Evolutionary conservation across 2,329 filamentous ascomycete genomes (phyloP).

Genomic region (Pochonia chlamydosporia): DNA sequence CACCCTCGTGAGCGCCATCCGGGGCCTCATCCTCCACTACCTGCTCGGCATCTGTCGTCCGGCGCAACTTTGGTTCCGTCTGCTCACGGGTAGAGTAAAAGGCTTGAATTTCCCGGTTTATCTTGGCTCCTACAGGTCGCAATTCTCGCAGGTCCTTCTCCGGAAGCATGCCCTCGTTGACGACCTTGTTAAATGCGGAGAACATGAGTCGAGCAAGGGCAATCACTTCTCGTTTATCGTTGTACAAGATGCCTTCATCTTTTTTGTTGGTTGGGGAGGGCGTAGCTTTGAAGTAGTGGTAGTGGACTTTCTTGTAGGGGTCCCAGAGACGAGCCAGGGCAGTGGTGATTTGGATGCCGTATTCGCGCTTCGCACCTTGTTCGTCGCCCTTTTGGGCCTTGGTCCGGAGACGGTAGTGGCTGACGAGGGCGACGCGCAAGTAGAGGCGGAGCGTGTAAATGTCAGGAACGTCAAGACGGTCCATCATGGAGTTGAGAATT

Average conservation of each 20-base stretch:
- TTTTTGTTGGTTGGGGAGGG: slow-evolving; percentile 16
- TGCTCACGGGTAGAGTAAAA: slow-evolving; percentile 29
- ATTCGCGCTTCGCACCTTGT: slow-evolving; percentile 32
- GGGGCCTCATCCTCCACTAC: slow-evolving; percentile 14
- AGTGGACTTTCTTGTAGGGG: slow-evolving; percentile 36
- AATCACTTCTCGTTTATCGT: slow-evolving; percentile 34
- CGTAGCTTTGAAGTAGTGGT: slow-evolving; percentile 26
- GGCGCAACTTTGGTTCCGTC: slow-evolving; percentile 25
- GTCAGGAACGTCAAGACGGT: slow-evolving; percentile 38
- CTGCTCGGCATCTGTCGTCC: not conserved
- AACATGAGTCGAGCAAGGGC: slow-evolving; percentile 41
- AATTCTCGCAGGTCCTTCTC: slow-evolving; percentile 26
- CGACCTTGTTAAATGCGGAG: slow-evolving; percentile 37
- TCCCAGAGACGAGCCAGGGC: slow-evolving; percentile 48
- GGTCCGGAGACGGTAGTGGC: slow-evolving; percentile 32
- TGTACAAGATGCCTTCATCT: slow-evolving; percentile 24
- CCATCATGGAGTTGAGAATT: slow-evolving; percentile 60
- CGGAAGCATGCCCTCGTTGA: slow-evolving; percentile 33
- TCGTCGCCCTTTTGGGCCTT: slow-evolving; percentile 23
- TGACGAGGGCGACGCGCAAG: slow-evolving; percentile 48
- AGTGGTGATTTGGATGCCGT: slow-evolving; percentile 43
- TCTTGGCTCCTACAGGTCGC: slow-evolving; percentile 24
- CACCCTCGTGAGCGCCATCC: slow-evolving; percentile 8
- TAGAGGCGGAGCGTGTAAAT: slow-evolving; percentile 46
- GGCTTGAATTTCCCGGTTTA: slow-evolving; percentile 30